Percentiles rank a stretch among this genome's conserved stretches.
Evolutionary conservation across 1,139 yeast species (phyloP).

Genomic region (Magnusiomyces ingens): DNA sequence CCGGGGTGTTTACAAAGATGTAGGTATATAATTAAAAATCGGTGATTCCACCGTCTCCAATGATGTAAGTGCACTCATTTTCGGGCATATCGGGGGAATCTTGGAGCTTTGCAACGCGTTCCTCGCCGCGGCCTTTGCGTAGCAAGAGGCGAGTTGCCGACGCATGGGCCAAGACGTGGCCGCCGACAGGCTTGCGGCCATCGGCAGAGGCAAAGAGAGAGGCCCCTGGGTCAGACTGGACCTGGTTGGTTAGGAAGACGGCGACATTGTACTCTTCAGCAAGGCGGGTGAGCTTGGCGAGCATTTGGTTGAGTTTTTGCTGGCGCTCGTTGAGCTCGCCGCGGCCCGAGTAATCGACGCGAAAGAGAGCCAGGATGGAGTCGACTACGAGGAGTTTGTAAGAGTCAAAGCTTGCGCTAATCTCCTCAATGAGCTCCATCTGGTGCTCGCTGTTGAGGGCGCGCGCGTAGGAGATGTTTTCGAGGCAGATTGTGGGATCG

Average conservation of each 20-base stretch:
- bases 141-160: conserved; percentile 54
- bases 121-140: conserved; percentile 59
- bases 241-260: conserved; percentile 55
- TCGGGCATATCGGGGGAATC: conserved; percentile 63
- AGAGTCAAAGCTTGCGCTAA: conserved; percentile 45
- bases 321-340: conserved; percentile 58
- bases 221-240: conserved; percentile 65
- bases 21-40: conserved; percentile 25
- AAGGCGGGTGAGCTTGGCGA: conserved; percentile 44
- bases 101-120: conserved; percentile 53
- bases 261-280: conserved; percentile 58
- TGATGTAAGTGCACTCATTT: conserved; percentile 48
- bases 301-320: conserved; percentile 53
- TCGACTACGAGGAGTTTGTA: conserved; percentile 45
- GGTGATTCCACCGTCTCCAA: conserved; percentile 47
- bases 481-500: conserved; percentile 47
- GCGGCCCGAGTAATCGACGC: conserved; percentile 55
- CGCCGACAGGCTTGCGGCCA: conserved; percentile 61
- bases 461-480: conserved; percentile 51
- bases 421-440: conserved; percentile 48
- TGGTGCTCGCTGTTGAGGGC: conserved; percentile 58
- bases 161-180: conserved; percentile 59
- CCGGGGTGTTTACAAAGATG: conserved; percentile 28
- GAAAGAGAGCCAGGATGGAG: conserved; percentile 56
- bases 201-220: conserved; percentile 58